Evolutionary conservation across 163 green algal species (phyloP).

Genomic region (Scenedesmus sp.): DNA sequence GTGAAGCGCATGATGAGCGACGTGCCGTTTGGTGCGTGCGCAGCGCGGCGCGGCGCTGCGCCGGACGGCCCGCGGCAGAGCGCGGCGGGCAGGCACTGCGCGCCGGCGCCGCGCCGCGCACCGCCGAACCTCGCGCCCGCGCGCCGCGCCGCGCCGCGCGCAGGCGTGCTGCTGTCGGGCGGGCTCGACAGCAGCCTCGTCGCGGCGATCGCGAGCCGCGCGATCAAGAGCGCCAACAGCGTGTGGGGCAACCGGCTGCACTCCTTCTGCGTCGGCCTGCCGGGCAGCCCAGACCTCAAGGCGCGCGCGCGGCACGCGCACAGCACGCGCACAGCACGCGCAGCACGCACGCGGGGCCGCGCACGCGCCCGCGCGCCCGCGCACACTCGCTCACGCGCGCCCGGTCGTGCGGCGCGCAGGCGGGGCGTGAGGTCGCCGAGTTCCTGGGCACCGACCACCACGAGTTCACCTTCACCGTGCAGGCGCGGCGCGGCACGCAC

Average conservation of each 20-base stretch:
- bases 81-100: too few relatives aligned
- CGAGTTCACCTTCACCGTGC: constrained; percentile 96
- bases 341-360: too few relatives aligned
- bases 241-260: constrained; percentile 80
- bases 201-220: constrained; percentile 80
- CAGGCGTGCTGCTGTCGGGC: constrained; percentile 93
- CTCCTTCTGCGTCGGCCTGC: constrained; percentile 95
- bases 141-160: neutral
- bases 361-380: too few relatives aligned
- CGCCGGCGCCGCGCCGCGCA: neutral
- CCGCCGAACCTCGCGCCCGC: neutral
- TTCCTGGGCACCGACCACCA: constrained; percentile 96
- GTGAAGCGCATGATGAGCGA: constrained; percentile 71
- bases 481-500: too few relatives aligned
- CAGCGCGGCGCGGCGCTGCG: too few relatives aligned
- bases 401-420: too few relatives aligned
- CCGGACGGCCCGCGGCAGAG: too few relatives aligned
- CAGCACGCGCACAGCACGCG: too few relatives aligned
- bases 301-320: too few relatives aligned
- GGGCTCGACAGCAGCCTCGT: constrained; percentile 98
- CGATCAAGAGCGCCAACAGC: constrained; percentile 49
- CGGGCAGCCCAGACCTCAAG: constrained; percentile 90
- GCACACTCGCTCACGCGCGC: too few relatives aligned
- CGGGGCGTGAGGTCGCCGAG: constrained; percentile 86
- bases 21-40: constrained; percentile 71